Evolutionary conservation across 2,329 filamentous ascomycete genomes (phyloP), one percentile per base, ranked within the genome.

Genomic region (Xylariomycetidae sp.): DNA sequence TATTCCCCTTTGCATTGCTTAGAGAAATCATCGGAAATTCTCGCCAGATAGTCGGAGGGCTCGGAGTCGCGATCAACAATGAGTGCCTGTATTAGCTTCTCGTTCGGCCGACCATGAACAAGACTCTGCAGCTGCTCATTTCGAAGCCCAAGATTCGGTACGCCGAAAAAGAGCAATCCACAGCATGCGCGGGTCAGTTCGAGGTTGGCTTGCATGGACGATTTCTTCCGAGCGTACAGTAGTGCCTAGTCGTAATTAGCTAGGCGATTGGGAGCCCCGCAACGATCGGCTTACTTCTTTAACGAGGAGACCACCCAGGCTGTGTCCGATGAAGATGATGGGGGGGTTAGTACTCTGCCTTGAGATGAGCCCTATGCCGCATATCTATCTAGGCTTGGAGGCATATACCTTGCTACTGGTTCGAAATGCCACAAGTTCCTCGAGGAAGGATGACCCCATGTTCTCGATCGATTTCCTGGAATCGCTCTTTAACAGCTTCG

Each of bases 141-240:
- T 18, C 43, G 34, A 11, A 53, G 31, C 2, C 52, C 50, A 16
- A 44, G 44, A 9, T 58, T 53, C 6, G 51, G 53, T 6, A 56
- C 48, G 10, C 51, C 51, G 25, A 57, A 57, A 18, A 57, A 46
- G 10, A 56, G 13, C 26, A 53, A 15, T 8, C 46, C 47, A 22
- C 38, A 45, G 16, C 42, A 50, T 1, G 49, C 38, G 15, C 41
- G 37, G 6, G 31, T 43, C 3, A 50, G 8, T 12, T 41, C 23
- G 6, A 25, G 14, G 6, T 42, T 37, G 2, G 27, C n/a, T n/a
- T n/a, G n/a, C n/a, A n/a, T n/a, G n/a, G n/a, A n/a, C 18, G 6
- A 18, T 16, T 39, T 37, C 15, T 34, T 37, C 13, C 20, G 15
- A 18, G 45, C 41, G 9, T 38, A 31, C 4, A 45, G 20, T 6